These are phyloP conservation scores for Monocercomonoides exilis DNA, from an alignment of 78 protist genomes.

Conservation along the genomic window DNA sequence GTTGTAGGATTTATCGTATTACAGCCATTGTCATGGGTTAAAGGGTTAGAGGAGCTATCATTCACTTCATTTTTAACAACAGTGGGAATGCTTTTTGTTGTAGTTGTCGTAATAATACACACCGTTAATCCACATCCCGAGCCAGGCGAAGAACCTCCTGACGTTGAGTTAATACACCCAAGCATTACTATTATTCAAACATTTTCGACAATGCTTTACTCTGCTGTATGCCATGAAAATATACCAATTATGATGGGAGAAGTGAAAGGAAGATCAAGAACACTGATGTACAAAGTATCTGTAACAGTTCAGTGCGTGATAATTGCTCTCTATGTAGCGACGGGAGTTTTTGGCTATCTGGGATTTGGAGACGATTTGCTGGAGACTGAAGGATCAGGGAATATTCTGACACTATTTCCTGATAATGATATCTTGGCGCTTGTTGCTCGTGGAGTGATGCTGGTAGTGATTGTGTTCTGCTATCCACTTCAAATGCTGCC, in stretches of 20 bases:
- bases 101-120: neutral
- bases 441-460: neutral
- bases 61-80: neutral
- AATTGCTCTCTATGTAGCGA: neutral
- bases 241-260: neutral
- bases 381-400: neutral
- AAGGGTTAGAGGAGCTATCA: neutral
- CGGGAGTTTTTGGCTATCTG: neutral
- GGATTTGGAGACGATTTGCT: neutral
- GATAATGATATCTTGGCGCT: neutral
- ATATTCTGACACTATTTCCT: neutral
- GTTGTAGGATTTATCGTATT: neutral
- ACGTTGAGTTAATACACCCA: neutral
- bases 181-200: neutral
- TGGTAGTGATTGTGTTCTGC: neutral
- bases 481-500: neutral
- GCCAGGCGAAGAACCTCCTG: too few species aligned
- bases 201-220: neutral
- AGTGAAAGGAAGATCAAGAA: neutral
- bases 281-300: neutral
- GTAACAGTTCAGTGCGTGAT: neutral
- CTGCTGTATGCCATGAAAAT: constrained; percentile 1
- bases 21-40: neutral
- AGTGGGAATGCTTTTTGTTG: neutral
- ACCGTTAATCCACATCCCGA: neutral